These are phyloP conservation scores for Silene noctiflora DNA, from an alignment of 179 eudicot species.

Conservation along the genomic window DNA sequence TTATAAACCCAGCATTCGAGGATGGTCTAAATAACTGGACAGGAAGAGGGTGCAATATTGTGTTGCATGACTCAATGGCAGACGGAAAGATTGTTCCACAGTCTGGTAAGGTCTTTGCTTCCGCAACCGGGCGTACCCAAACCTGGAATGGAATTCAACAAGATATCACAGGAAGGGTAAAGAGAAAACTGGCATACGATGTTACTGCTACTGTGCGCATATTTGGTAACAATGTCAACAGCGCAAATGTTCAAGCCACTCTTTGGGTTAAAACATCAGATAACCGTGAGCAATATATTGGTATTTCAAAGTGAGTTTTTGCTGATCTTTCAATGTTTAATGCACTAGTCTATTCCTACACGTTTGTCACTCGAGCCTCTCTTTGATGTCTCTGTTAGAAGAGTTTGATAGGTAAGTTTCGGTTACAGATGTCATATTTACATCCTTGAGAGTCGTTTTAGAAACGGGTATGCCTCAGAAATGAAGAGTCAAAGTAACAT, in stretches of 20 bases:
- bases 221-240: conserved; percentile 57
- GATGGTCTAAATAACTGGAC: conserved; percentile 86
- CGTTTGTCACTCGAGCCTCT: too few species aligned
- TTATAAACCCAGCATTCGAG: conserved; percentile 64
- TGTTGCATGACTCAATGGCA: conserved; percentile 62
- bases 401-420: too few species aligned
- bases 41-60: conserved; percentile 74
- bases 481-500: too few species aligned
- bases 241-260: conserved; percentile 59
- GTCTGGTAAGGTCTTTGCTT: conserved; percentile 75
- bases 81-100: conserved; percentile 59
- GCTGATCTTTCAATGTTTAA: neutral
- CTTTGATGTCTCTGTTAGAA: too few species aligned
- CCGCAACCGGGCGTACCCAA: conserved; percentile 65
- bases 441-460: too few species aligned
- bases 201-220: conserved; percentile 67
- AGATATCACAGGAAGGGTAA: conserved; percentile 64
- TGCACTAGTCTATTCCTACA: too few species aligned
- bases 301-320: conserved; percentile 57
- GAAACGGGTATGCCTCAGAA: too few species aligned
- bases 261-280: conserved; percentile 67
- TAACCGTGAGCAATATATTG: conserved; percentile 68
- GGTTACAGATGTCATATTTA: too few species aligned
- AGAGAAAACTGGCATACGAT: conserved; percentile 75
- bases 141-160: conserved; percentile 94